Conservation (phyloP, 2,329 filamentous ascomycete species). For the Aspergillus candidus region DNA sequence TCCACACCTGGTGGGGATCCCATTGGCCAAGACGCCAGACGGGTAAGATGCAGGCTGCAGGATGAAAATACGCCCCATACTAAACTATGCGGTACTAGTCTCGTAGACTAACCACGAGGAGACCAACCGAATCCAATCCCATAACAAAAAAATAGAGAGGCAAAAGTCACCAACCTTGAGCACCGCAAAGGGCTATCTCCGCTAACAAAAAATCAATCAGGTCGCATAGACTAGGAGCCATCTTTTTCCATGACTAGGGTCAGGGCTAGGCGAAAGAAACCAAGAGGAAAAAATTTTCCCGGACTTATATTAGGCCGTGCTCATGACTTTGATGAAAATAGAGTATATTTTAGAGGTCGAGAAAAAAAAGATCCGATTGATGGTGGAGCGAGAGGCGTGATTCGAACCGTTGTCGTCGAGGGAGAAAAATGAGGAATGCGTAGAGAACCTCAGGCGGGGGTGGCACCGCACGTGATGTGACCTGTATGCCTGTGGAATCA, state of each 20-base stretch:
- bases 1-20: too few relatives aligned
- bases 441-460: conserved; percentile 1
- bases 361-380: too few relatives aligned
- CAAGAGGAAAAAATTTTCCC: conserved; percentile 1
- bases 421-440: conserved; percentile 1
- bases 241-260: conserved; percentile 20
- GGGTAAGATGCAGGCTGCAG: too few relatives aligned
- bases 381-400: conserved; percentile 17
- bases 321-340: neutral
- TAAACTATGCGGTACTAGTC: too few relatives aligned
- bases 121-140: neutral
- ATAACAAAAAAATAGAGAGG: conserved; percentile 4
- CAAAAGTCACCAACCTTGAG: conserved; percentile 39
- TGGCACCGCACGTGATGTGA: conserved; percentile 3
- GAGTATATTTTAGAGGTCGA: conserved; percentile 5
- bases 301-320: neutral
- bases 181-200: conserved; percentile 54
- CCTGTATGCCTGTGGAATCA: neutral
- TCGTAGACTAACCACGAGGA: too few relatives aligned
- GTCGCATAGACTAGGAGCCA: conserved; percentile 49
- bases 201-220: conserved; percentile 54
- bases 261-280: neutral
- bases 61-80: too few relatives aligned
- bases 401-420: conserved; percentile 27
- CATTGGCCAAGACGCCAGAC: too few relatives aligned